These are phyloP conservation scores for Thraustotheca clavata DNA, from an alignment of 352 stramenopile genomes.

Conservation along the genomic window DNA sequence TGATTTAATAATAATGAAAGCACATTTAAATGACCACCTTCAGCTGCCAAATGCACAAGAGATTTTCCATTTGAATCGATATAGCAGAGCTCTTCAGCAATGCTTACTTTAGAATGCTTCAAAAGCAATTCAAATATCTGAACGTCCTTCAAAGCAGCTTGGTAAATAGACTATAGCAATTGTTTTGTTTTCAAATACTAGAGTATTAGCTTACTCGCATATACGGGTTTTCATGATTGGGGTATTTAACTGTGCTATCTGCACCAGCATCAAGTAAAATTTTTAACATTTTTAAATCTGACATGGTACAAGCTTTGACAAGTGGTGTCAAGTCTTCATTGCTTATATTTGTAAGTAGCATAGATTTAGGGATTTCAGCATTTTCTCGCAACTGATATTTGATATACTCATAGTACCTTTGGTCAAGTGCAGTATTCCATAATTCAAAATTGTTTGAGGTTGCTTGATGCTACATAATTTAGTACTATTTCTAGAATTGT, in stretches of 20 bases:
- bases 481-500: background rate
- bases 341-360: conserved; percentile 7
- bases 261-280: conserved; percentile 6
- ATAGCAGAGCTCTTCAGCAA: conserved; percentile 26
- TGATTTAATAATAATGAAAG: background rate
- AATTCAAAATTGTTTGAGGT: conserved; percentile 18
- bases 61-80: conserved; percentile 35
- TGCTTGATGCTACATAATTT: background rate
- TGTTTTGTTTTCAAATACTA: background rate
- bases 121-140: conserved; percentile 35
- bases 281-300: background rate
- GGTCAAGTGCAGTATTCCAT: conserved; percentile 14
- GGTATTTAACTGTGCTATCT: background rate
- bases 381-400: conserved; percentile 2
- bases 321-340: conserved; percentile 15
- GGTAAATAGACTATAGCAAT: conserved; percentile 4
- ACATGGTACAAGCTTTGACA: background rate
- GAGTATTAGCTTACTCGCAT: conserved; percentile 8
- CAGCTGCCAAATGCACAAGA: conserved; percentile 36
- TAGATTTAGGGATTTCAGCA: background rate
- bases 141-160: background rate
- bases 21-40: conserved; percentile 30
- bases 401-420: conserved; percentile 14
- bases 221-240: background rate
- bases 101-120: conserved; percentile 22